Conservation (phyloP, 2,329 filamentous ascomycete genomes). For the Rachicladosporium sp. region DNA sequence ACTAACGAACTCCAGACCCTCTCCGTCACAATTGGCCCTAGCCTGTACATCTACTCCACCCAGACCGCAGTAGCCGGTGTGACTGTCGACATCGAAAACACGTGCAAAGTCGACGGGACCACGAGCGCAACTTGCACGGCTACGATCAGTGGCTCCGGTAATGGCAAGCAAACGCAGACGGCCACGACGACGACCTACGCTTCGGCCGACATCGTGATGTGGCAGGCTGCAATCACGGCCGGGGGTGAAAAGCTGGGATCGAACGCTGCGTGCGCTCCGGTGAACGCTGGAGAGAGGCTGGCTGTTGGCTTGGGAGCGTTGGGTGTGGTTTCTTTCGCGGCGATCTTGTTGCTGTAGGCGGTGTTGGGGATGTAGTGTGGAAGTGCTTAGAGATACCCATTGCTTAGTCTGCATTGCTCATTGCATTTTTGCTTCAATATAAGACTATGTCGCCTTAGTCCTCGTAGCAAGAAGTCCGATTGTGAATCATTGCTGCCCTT, state of each 20-base stretch:
- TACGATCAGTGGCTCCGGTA: slow-evolving; percentile 5
- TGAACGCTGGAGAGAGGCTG: slow-evolving; percentile 4
- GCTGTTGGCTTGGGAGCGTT: slow-evolving; percentile 5
- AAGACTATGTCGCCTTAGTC: too few relatives aligned
- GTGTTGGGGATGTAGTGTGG: too few relatives aligned
- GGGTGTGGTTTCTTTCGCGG: slow-evolving; percentile 3
- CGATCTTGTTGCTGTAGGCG: slow-evolving; percentile 5
- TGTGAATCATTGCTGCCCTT: too few relatives aligned
- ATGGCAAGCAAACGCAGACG: slow-evolving; percentile 2
- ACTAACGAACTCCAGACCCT: slow-evolving; percentile 1
- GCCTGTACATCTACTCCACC: slow-evolving; percentile 3
- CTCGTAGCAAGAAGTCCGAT: too few relatives aligned
- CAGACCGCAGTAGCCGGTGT: slow-evolving; percentile 2
- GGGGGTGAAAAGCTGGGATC: slow-evolving; percentile 4
- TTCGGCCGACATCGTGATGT: slow-evolving; percentile 2
- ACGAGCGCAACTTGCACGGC: slow-evolving; percentile 4
- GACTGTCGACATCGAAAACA: slow-evolving; percentile 4
- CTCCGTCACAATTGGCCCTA: slow-evolving; percentile 5
- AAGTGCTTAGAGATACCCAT: too few relatives aligned
- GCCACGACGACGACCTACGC: slow-evolving; percentile 2
- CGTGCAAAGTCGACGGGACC: slow-evolving; percentile 4
- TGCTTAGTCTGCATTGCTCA: too few relatives aligned
- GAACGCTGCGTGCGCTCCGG: slow-evolving; percentile 1
- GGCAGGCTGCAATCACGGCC: slow-evolving; percentile 3
- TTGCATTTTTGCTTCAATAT: too few relatives aligned